Conservation (phyloP, 352 stramenopile species). For the Globisporangium barbulae region DNA sequence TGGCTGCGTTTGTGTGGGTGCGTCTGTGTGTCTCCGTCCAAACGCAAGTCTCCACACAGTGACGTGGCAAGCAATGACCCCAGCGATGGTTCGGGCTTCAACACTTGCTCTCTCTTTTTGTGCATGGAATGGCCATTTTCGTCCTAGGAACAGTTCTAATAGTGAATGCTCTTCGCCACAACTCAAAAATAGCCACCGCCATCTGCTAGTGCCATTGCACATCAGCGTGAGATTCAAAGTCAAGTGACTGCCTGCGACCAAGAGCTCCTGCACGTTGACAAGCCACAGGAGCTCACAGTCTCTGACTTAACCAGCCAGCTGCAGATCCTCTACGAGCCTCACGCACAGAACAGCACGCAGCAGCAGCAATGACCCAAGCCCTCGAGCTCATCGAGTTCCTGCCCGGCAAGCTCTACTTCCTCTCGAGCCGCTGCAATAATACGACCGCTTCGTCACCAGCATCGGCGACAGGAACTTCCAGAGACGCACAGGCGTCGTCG, state of each 20-base stretch:
- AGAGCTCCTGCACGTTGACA: neutral
- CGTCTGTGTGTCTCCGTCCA: neutral
- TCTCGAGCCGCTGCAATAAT: constrained; percentile 19
- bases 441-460: neutral
- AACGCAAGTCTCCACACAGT: neutral
- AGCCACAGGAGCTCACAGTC: neutral
- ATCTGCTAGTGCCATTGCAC: neutral
- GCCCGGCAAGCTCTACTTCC: constrained; percentile 30
- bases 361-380: constrained; percentile 8
- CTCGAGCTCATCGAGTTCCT: constrained; percentile 34
- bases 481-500: neutral
- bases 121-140: neutral
- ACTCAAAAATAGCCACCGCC: neutral
- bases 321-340: neutral
- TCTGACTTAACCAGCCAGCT: neutral
- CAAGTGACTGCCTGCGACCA: neutral
- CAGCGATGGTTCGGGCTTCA: neutral
- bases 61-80: neutral
- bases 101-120: neutral
- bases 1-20: neutral
- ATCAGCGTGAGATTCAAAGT: neutral
- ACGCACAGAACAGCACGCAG: neutral
- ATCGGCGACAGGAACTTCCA: neutral
- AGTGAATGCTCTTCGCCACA: neutral
- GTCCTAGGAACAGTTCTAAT: neutral